Evolutionary conservation across 257 asterid species (phyloP), one percentile per base, ranked within the genome.

Genomic region (Prunella vulgaris): DNA sequence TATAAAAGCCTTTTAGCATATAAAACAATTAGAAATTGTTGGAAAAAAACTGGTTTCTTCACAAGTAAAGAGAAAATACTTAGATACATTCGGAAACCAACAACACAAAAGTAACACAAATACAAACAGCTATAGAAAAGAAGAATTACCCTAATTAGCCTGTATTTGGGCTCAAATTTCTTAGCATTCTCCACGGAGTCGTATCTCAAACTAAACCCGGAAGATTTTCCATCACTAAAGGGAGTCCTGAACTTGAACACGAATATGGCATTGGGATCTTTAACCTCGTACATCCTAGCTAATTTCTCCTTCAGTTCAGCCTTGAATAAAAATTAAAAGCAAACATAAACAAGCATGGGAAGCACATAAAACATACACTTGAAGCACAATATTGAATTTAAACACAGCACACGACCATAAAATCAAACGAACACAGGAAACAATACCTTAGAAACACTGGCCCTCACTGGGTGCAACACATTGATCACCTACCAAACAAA

Each of bases 101-200:
- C n/a, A n/a, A n/a, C n/a, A n/a, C n/a, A n/a, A n/a, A n/a, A n/a
- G n/a, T n/a, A n/a, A n/a, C n/a, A n/a, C n/a, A n/a, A n/a, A n/a
- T n/a, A n/a, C n/a, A n/a, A n/a, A n/a, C n/a, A n/a, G n/a, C n/a
- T n/a, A n/a, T n/a, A n/a, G n/a, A n/a, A n/a, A n/a, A n/a, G n/a
- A n/a, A n/a, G n/a, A n/a, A n/a, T 32, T 87, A 90, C 97, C 95
- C 97, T 84, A 65, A 89, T 89, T 10, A 92, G 93, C 56, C 97
- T 81, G 81, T 92, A 89, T 77, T 89, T 92, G 0, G 93, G 97
- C 77, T 92, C 96, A n/a, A 44, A 92, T 62, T 89, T 92, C 90
- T 89, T 87, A 0, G 96, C 96, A 76, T 77, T 88, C 60, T 88
- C 91, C 0, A 86, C 91, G 0, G 95, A 81, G 77, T 89, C 96